These are phyloP conservation scores for Elaphomyces granulatus DNA, from an alignment of 495 filamentous ascomycete genomes.

Conservation along the genomic window DNA sequence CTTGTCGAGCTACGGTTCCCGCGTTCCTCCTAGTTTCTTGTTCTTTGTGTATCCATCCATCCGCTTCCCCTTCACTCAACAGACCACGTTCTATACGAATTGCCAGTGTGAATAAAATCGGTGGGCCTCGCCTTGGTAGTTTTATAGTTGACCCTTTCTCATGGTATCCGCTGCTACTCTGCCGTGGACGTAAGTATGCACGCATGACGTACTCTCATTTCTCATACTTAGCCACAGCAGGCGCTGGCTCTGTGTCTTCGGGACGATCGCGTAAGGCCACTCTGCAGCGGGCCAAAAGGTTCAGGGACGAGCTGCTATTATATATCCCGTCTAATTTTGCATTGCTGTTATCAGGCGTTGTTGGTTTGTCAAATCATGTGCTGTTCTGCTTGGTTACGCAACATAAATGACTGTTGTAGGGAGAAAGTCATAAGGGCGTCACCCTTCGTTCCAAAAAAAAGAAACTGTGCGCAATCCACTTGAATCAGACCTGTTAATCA, in stretches of 20 bases:
- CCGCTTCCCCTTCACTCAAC: not conserved
- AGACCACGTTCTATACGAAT: not conserved
- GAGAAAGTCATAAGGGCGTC: not conserved
- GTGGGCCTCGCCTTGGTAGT: not conserved
- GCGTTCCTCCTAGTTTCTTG: not conserved
- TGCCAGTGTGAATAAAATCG: not conserved
- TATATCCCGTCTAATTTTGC: not conserved
- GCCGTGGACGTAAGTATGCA: constrained; percentile 13
- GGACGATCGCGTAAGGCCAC: not conserved
- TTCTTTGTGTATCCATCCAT: not conserved
- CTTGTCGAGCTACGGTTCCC: not conserved
- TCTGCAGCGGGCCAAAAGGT: not conserved
- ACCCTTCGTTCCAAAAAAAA: constrained; percentile 1
- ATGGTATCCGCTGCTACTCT: not conserved
- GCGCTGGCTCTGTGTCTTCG: too few species aligned
- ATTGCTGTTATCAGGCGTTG: not conserved
- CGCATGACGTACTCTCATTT: constrained; percentile 20
- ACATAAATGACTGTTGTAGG: not conserved
- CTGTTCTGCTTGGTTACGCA: constrained; percentile 5
- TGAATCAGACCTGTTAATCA: constrained; percentile 7
- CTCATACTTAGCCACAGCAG: constrained; percentile 11
- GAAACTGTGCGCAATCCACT: not conserved
- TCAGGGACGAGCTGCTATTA: not conserved
- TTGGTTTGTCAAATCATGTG: not conserved
- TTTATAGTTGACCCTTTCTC: not conserved